These are phyloP conservation scores for Xylaria arbuscula DNA, from an alignment of 2,329 filamentous ascomycete species.

Conservation along the genomic window DNA sequence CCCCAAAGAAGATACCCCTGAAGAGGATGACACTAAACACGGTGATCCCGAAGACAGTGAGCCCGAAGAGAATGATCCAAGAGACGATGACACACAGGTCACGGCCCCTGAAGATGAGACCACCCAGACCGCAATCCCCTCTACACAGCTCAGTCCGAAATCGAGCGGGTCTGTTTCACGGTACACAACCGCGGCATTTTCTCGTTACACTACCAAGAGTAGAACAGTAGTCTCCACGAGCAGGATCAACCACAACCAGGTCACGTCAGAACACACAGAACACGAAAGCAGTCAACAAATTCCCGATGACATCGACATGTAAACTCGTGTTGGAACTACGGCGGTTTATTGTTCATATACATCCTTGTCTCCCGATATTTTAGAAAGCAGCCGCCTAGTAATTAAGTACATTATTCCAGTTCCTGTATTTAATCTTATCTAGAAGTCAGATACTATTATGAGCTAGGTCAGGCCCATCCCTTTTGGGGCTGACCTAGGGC, in stretches of 20 bases:
- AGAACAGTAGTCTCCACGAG: conserved; percentile 23
- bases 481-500: no score
- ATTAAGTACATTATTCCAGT: neutral
- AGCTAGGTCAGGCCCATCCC: no score
- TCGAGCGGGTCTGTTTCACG: conserved; percentile 11
- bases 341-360: neutral
- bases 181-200: conserved; percentile 15
- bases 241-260: conserved; percentile 21
- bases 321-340: neutral
- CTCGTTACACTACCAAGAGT: conserved; percentile 24
- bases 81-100: no score
- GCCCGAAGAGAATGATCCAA: neutral
- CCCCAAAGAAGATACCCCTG: neutral
- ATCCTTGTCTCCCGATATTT: neutral
- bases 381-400: no score
- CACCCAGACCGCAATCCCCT: neutral
- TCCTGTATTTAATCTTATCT: neutral
- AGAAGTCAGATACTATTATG: no score
- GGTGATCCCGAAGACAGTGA: neutral
- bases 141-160: neutral
- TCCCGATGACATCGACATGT: conserved; percentile 17
- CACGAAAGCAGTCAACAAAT: conserved; percentile 14
- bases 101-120: neutral
- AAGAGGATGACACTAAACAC: neutral
- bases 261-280: conserved; percentile 13